These are phyloP conservation scores for Eucalyptus polybractea DNA, from an alignment of 345 rosid species.

Conservation along the genomic window DNA sequence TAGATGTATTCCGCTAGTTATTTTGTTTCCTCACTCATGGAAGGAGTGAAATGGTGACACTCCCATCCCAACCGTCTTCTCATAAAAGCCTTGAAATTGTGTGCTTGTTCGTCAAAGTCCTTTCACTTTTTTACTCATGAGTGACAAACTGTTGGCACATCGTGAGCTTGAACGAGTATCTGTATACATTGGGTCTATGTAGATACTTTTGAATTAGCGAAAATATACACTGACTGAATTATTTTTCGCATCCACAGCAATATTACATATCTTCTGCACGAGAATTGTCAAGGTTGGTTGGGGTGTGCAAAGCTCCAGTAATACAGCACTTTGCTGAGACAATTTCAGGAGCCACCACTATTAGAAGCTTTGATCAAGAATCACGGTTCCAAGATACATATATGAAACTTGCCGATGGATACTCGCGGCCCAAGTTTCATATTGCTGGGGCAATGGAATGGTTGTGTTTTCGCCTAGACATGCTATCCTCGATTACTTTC, in stretches of 20 bases:
- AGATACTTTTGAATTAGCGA: background rate
- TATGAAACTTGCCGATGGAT: constrained; percentile 52
- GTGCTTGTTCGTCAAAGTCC: background rate
- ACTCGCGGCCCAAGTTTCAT: constrained; percentile 56
- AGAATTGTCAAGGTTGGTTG: constrained; percentile 62
- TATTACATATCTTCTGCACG: constrained; percentile 62
- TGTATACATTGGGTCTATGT: background rate
- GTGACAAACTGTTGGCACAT: background rate
- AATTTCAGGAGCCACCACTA: constrained; percentile 61
- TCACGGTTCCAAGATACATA: constrained; percentile 43
- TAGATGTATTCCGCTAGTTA: background rate
- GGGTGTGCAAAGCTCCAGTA: constrained; percentile 75
- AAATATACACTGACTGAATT: background rate
- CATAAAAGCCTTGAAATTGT: background rate
- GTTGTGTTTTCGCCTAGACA: constrained; percentile 71
- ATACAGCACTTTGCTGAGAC: constrained; percentile 87
- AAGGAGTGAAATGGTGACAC: background rate
- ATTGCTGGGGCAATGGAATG: constrained; percentile 65
- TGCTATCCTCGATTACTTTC: constrained; percentile 58
- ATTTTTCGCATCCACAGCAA: constrained; percentile 18
- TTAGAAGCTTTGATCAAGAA: constrained; percentile 74
- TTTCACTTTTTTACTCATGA: background rate
- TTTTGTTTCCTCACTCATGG: background rate
- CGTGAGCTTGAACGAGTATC: background rate
- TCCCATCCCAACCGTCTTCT: background rate